Evolutionary conservation across 2,329 filamentous ascomycete species (phyloP).

Genomic region (Sclerotinia sclerotiorum): DNA sequence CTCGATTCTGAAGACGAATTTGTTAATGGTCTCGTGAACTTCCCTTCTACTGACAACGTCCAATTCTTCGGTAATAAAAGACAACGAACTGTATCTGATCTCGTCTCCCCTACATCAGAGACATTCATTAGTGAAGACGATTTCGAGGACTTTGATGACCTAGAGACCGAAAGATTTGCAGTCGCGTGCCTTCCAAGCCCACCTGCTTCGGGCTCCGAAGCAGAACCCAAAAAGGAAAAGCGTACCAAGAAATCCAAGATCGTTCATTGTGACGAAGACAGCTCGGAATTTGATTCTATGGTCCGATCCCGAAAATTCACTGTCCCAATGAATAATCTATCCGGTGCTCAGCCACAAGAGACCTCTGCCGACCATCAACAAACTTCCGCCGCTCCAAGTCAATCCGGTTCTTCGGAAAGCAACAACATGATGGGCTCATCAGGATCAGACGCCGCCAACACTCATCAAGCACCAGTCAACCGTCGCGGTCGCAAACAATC

Average conservation of each 20-base stretch:
- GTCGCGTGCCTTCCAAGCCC: conserved; percentile 64
- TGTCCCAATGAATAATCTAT: conserved; percentile 39
- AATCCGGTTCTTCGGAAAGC: conserved; percentile 45
- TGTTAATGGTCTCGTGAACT: conserved; percentile 69
- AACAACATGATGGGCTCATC: conserved; percentile 46
- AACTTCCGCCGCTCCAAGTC: conserved; percentile 43
- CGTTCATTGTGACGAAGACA: conserved; percentile 40
- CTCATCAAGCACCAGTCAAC: conserved; percentile 63
- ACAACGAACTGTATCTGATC: conserved; percentile 66
- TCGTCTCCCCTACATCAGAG: conserved; percentile 69
- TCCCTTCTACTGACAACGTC: conserved; percentile 58
- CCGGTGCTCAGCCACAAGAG: conserved; percentile 37
- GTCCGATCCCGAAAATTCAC: conserved; percentile 41
- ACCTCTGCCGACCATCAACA: conserved; percentile 34
- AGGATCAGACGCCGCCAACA: conserved; percentile 41
- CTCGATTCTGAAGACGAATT: conserved; percentile 91
- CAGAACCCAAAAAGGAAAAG: conserved; percentile 56
- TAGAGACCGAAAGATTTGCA: conserved; percentile 63
- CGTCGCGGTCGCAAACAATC: conserved; percentile 98
- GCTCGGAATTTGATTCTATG: conserved; percentile 41
- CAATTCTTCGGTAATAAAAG: conserved; percentile 66
- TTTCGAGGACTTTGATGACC: conserved; percentile 73
- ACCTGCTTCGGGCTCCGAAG: conserved; percentile 52
- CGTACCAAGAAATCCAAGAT: conserved; percentile 57
- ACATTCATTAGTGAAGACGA: conserved; percentile 75